A percentile compares a stretch with the other conserved stretches of the same genome.
These are phyloP conservation scores for Blumeria hordei DNA, from an alignment of 2,329 filamentous ascomycete genomes.

Conservation along the genomic window DNA sequence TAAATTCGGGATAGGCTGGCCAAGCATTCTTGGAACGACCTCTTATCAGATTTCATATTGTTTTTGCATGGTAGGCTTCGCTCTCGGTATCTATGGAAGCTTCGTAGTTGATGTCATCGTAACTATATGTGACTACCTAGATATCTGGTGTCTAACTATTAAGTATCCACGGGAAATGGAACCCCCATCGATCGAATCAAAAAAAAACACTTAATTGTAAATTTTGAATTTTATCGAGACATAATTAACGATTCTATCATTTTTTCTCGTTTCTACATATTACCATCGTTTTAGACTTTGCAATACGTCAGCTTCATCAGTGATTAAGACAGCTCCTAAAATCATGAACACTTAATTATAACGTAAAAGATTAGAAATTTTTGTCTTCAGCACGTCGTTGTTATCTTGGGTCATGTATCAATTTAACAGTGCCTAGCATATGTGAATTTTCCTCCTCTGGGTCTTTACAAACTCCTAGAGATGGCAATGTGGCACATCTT, in stretches of 20 bases:
- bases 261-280: background rate
- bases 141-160: constrained; percentile 96
- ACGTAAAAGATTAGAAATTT: too few relatives aligned
- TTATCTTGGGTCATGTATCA: too few relatives aligned
- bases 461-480: too few relatives aligned
- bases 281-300: background rate
- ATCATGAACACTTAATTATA: background rate
- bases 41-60: constrained; percentile 83
- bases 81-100: constrained; percentile 81
- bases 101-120: constrained; percentile 93
- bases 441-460: too few relatives aligned
- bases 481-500: too few relatives aligned
- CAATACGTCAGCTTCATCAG: background rate
- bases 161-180: constrained; percentile 44
- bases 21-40: constrained; percentile 45
- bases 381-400: too few relatives aligned
- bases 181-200: constrained; percentile 13
- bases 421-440: too few relatives aligned
- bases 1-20: constrained; percentile 38
- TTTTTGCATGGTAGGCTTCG: constrained; percentile 66
- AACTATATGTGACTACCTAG: constrained; percentile 90
- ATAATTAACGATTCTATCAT: too few relatives aligned
- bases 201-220: constrained; percentile 3
- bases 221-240: too few relatives aligned
- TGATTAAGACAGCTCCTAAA: background rate